phyloP scores from a whole-genome alignment of 352 stramenopile species.

The Phytopythium cucurbitacearum region DNA sequence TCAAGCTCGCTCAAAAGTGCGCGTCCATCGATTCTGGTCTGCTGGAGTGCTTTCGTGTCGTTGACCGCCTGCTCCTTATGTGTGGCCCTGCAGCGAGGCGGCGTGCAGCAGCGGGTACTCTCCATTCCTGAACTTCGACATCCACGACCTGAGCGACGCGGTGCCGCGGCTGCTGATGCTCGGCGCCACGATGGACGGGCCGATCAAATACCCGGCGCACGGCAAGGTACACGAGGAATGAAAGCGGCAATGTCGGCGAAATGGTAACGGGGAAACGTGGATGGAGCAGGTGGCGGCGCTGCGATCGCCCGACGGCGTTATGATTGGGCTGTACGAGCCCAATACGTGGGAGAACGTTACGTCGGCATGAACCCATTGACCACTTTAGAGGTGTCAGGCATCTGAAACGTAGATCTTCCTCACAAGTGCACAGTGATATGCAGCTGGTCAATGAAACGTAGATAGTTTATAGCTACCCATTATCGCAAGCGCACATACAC shows the following conservation, averaged over 20 bases:
- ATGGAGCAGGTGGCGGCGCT: conserved; percentile 66
- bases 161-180: conserved; percentile 84
- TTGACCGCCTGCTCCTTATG: conserved; percentile 3
- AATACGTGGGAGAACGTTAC: conserved; percentile 87
- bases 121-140: conserved; percentile 91
- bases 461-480: too few species aligned
- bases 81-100: conserved; percentile 43
- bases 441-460: too few species aligned
- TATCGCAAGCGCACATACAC: too few species aligned
- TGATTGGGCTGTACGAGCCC: conserved; percentile 91
- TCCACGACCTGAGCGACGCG: conserved; percentile 83
- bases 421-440: too few species aligned
- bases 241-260: not conserved
- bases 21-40: not conserved
- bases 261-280: not conserved
- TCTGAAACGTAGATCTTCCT: not conserved
- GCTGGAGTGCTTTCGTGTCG: not conserved
- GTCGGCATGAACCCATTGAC: conserved; percentile 34
- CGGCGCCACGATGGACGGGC: conserved; percentile 87
- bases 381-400: not conserved
- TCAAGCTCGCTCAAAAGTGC: conserved; percentile 80
- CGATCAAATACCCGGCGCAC: conserved; percentile 91
- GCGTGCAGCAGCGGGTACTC: conserved; percentile 85
- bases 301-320: conserved; percentile 87
- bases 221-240: conserved; percentile 51